Evolutionary conservation across 2,329 filamentous ascomycete species (phyloP), one percentile per base, ranked within the genome.

Genomic region (Coniella lustricola): DNA sequence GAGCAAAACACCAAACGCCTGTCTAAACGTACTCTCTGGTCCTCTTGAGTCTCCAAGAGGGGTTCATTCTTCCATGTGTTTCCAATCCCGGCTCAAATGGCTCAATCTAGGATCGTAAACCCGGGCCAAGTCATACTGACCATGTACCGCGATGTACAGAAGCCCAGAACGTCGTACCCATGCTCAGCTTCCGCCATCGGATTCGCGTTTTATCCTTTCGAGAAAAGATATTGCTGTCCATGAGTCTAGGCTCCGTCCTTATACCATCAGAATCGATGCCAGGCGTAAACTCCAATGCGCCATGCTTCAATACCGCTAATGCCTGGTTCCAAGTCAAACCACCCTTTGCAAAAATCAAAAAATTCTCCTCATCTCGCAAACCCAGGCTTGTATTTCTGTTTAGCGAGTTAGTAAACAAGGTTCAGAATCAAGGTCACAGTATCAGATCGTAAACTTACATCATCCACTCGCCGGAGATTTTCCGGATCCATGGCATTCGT

Each of bases 401-500:
- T 9, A 17, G 34, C 12, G 17, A 20, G 36, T 54, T 32, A 54
- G 52, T 42, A 29, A 29, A 43, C 8, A 29, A 18, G 29, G n/a
- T n/a, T 25, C 18, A 14, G 13, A 22, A 21, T n/a, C 22, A 8
- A 3, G 14, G 20, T 31, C 22, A 31, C 13, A 14, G 12, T 36
- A 13, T 12, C 22, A 12, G 32, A 21, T 18, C n/a, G 3, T 21
- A 14, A 14, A 83, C 89, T 80, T 71, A 95, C 91, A 75, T 96
- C 90, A 59, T 95, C 87, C 61, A 90, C 82, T 62, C 86, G 82
- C 59, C 87, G 77, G 62, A 85, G 71, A 62, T 95, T 90, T 53
- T 82, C 76, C 46, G 86, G 85, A 70, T 98, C 93, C 57, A 98
- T 73, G 40, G 87, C 82, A 65, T 98, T 98, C 0, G 89, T 94